These are phyloP conservation scores for Malassezia furfur DNA, from an alignment of 1,284 basidiomycete genomes.

Conservation along the genomic window DNA sequence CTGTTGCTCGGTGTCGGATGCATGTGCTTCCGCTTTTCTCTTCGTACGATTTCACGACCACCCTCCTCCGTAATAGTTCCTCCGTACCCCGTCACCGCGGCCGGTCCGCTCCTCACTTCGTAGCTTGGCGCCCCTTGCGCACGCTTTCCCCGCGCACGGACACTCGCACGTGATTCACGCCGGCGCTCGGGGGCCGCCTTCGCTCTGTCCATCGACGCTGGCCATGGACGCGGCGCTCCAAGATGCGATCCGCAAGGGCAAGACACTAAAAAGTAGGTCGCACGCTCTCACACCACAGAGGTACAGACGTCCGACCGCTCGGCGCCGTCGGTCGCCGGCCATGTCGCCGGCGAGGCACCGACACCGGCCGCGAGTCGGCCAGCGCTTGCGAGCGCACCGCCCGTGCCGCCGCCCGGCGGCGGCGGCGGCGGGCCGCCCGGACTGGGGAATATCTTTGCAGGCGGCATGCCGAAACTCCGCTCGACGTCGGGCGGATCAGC, in stretches of 20 bases:
- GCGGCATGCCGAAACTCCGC: slow-evolving; percentile 79
- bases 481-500: slow-evolving; percentile 8
- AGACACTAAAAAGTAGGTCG: slow-evolving; percentile 29
- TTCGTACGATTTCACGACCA: no score
- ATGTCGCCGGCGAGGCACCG: slow-evolving; percentile 9
- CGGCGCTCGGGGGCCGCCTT: neutral
- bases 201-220: no score
- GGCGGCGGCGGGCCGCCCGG: slow-evolving; percentile 50
- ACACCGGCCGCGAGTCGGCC: neutral
- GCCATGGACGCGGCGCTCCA: slow-evolving; percentile 32
- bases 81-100: no score
- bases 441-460: slow-evolving; percentile 73
- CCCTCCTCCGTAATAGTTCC: no score
- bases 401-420: slow-evolving; percentile 8
- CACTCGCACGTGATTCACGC: neutral
- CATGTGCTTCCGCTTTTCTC: neutral
- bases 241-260: slow-evolving; percentile 33
- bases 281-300: slow-evolving; percentile 16
- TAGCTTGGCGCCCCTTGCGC: no score
- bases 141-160: no score
- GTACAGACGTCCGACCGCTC: slow-evolving; percentile 27
- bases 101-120: no score
- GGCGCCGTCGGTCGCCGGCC: slow-evolving; percentile 20
- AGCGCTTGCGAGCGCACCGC: slow-evolving; percentile 16
- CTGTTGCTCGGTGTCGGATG: neutral